These are phyloP conservation scores for Fusarium avenaceum DNA, from an alignment of 2,329 filamentous ascomycete species.

Conservation along the genomic window DNA sequence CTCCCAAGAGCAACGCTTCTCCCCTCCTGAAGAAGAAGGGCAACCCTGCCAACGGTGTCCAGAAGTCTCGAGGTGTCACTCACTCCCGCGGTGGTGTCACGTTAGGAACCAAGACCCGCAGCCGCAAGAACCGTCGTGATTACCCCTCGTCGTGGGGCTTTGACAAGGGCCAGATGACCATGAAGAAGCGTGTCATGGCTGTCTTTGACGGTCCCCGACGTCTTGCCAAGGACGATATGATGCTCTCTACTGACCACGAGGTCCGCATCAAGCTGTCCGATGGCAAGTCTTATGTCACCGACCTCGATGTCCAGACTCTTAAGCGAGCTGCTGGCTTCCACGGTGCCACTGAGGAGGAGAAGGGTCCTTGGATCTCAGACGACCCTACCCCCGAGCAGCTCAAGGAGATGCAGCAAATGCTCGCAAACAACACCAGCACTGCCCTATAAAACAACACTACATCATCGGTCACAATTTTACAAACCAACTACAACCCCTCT, in stretches of 20 bases:
- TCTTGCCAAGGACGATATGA: conserved; percentile 98
- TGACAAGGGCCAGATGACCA: conserved; percentile 92
- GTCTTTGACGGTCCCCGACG: conserved; percentile 91
- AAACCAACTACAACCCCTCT: conserved; percentile 15
- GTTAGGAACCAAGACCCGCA: conserved; percentile 68
- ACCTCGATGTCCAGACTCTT: conserved; percentile 91
- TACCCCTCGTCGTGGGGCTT: conserved; percentile 97
- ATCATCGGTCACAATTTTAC: conserved; percentile 6
- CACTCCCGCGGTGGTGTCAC: conserved; percentile 81
- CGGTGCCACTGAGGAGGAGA: conserved; percentile 85
- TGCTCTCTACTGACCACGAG: conserved; percentile 95
- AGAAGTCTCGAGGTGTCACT: conserved; percentile 80
- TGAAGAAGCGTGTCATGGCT: conserved; percentile 96
- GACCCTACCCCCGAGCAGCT: conserved; percentile 74
- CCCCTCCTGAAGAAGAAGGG: conserved; percentile 67
- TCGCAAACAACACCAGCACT: conserved; percentile 48
- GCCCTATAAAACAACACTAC: conserved; percentile 31
- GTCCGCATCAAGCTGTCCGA: conserved; percentile 86
- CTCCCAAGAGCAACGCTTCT: conserved; percentile 61
- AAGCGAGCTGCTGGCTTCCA: conserved; percentile 88
- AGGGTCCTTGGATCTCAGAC: conserved; percentile 84
- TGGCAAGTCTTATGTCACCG: conserved; percentile 86
- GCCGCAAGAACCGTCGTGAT: conserved; percentile 91
- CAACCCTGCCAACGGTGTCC: conserved; percentile 69
- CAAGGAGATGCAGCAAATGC: conserved; percentile 70